Evolutionary conservation across 1,284 basidiomycete species (phyloP).

Genomic region (Phellopilus nigrolimitatus): DNA sequence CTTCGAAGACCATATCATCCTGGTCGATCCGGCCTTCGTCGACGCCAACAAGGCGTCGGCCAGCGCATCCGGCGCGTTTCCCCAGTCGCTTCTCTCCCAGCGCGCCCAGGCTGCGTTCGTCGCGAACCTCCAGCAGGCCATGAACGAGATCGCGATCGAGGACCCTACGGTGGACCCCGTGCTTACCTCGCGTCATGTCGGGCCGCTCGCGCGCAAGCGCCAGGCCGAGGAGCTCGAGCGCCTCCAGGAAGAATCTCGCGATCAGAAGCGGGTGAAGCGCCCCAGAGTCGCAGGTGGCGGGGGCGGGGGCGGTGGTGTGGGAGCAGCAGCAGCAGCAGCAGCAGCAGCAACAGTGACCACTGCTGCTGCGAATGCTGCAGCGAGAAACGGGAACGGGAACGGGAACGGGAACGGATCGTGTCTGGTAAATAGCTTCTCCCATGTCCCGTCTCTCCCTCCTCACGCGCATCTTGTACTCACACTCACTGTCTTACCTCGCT

Average conservation of each 20-base stretch:
- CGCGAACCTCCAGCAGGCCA: conserved; percentile 43
- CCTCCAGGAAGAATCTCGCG: conserved; percentile 40
- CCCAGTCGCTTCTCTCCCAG: conserved; percentile 39
- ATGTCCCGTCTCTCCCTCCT: background rate
- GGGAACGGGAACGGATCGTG: conserved; percentile 26
- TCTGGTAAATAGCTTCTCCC: conserved; percentile 19
- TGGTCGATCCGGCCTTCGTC: conserved; percentile 20
- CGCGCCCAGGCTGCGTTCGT: conserved; percentile 35
- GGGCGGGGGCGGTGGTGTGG: background rate
- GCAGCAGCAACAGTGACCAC: conserved; percentile 29
- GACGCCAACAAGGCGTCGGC: conserved; percentile 24
- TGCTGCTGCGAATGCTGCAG: conserved; percentile 28
- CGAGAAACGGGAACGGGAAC: conserved; percentile 33
- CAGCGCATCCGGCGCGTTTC: conserved; percentile 39
- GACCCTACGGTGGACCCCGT: conserved; percentile 43
- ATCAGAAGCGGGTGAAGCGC: conserved; percentile 30
- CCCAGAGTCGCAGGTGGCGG: conserved; percentile 19
- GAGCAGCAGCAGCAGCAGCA: too few relatives aligned
- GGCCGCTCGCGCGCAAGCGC: conserved; percentile 40
- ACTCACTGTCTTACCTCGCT: conserved; percentile 5
- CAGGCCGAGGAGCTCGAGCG: conserved; percentile 37
- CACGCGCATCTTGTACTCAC: conserved; percentile 15
- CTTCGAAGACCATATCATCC: conserved; percentile 25
- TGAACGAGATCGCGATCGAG: conserved; percentile 44
- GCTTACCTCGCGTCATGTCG: conserved; percentile 42